Conservation (phyloP, 352 stramenopile species). For the Globisporangium paroecandrum region DNA sequence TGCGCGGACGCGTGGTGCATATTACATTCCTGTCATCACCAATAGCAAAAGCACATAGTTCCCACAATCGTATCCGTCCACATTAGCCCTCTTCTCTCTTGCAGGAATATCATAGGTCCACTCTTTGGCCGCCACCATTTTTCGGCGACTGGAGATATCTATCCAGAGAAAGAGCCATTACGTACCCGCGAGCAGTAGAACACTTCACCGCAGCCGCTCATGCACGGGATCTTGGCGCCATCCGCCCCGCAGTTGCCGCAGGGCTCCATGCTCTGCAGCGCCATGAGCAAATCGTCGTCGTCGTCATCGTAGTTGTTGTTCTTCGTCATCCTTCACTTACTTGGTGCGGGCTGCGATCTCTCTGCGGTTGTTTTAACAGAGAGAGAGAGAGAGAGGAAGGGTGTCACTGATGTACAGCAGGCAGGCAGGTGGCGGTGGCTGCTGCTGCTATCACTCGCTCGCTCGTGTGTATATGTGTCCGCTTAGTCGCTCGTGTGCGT, state of each 20-base stretch:
- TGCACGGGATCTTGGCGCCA: constrained; percentile 82
- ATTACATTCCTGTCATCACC: constrained; percentile 64
- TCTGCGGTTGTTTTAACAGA: neutral
- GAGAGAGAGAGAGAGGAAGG: neutral
- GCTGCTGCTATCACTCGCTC: neutral
- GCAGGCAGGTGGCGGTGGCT: neutral
- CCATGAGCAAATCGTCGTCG: constrained; percentile 83
- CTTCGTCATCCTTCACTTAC: constrained; percentile 36
- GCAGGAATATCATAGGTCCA: neutral
- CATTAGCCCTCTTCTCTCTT: neutral
- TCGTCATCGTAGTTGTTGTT: constrained; percentile 85
- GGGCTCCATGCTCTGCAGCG: constrained; percentile 82
- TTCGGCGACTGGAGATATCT: constrained; percentile 1
- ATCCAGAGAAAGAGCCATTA: neutral
- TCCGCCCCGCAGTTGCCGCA: constrained; percentile 80
- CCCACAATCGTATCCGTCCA: neutral
- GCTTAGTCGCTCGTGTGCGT: neutral
- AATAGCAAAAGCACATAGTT: no score
- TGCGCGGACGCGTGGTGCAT: constrained; percentile 87
- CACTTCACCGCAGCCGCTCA: constrained; percentile 83
- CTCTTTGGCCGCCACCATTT: neutral
- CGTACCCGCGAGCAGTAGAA: constrained; percentile 85
- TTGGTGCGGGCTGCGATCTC: neutral
- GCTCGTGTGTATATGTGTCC: neutral
- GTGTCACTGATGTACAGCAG: neutral